A percentile compares a stretch with the other conserved stretches of the same genome.
Conservation (phyloP, 495 filamentous ascomycete species). For the Tuber brumale region DNA sequence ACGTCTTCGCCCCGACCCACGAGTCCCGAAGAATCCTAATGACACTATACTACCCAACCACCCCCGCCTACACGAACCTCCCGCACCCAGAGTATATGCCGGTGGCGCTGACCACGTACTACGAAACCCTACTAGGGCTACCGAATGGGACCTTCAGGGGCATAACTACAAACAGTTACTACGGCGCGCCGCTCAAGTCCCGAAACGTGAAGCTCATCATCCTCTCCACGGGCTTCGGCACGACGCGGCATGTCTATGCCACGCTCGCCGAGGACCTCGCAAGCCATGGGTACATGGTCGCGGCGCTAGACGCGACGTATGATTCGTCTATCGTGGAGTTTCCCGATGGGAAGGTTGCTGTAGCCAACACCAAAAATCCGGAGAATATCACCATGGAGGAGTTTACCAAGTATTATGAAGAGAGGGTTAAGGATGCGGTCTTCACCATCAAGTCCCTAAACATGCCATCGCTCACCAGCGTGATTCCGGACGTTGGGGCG, state of each 20-base stretch:
- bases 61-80: not conserved
- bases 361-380: conserved; percentile 23
- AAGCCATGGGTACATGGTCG: conserved; percentile 48
- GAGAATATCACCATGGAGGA: conserved; percentile 6
- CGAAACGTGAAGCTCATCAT: conserved; percentile 38
- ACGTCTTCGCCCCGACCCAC: conserved; percentile 17
- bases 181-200: conserved; percentile 1
- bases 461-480: conserved; percentile 10
- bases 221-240: conserved; percentile 44
- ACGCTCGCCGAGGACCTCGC: conserved; percentile 46
- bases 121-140: not conserved
- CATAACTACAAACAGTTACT: conserved; percentile 13
- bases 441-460: conserved; percentile 43
- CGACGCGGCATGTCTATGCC: conserved; percentile 45
- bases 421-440: conserved; percentile 10
- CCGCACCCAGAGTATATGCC: conserved; percentile 7
- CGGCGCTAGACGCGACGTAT: conserved; percentile 50
- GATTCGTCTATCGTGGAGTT: conserved; percentile 49
- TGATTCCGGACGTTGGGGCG: conserved; percentile 19
- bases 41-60: conserved; percentile 22
- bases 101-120: not conserved
- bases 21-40: conserved; percentile 17
- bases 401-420: conserved; percentile 13
- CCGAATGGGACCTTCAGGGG: conserved; percentile 5
- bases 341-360: conserved; percentile 45